These are phyloP conservation scores for Pseudotsuga menziesii DNA, from an alignment of 75 land plant species.

Conservation along the genomic window DNA sequence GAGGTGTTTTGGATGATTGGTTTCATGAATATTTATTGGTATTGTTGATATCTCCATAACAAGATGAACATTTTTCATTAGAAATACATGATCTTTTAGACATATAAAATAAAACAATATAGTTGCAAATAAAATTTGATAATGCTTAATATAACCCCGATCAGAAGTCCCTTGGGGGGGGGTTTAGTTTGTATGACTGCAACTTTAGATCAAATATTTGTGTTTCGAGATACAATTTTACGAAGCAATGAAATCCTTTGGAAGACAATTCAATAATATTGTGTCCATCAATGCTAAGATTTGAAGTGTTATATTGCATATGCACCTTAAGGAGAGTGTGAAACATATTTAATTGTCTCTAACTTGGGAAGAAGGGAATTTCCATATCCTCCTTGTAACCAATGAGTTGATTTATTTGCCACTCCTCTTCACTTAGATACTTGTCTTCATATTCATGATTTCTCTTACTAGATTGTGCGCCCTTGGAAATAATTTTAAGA, in stretches of 20 bases:
- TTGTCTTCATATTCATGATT: slow-evolving; percentile 26
- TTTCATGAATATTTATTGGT: too few species aligned
- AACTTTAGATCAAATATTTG: slow-evolving; percentile 67
- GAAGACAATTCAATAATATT: slow-evolving; percentile 75
- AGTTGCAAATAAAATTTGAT: too few species aligned
- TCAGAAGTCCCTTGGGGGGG: slow-evolving; percentile 90
- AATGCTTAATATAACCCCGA: too few species aligned
- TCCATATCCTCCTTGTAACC: slow-evolving; percentile 80
- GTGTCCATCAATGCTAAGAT: slow-evolving; percentile 42
- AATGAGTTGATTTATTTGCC: slow-evolving; percentile 78
- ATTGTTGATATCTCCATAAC: too few species aligned
- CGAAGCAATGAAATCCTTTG: slow-evolving; percentile 55
- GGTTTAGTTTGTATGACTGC: slow-evolving; percentile 68
- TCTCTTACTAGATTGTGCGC: slow-evolving; percentile 41
- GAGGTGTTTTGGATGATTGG: too few species aligned
- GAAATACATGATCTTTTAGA: too few species aligned
- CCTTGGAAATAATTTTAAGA: too few species aligned
- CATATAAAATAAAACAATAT: too few species aligned
- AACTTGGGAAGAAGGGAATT: slow-evolving; percentile 22
- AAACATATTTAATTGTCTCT: slow-evolving; percentile 46
- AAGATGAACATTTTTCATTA: too few species aligned
- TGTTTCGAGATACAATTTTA: slow-evolving; percentile 61
- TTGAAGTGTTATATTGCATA: slow-evolving; percentile 89
- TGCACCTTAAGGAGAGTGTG: slow-evolving; percentile 64
- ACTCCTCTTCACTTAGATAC: slow-evolving; percentile 71